These are phyloP conservation scores for Dictyostelium capitatum DNA, from an alignment of 78 protist species.

Conservation along the genomic window DNA sequence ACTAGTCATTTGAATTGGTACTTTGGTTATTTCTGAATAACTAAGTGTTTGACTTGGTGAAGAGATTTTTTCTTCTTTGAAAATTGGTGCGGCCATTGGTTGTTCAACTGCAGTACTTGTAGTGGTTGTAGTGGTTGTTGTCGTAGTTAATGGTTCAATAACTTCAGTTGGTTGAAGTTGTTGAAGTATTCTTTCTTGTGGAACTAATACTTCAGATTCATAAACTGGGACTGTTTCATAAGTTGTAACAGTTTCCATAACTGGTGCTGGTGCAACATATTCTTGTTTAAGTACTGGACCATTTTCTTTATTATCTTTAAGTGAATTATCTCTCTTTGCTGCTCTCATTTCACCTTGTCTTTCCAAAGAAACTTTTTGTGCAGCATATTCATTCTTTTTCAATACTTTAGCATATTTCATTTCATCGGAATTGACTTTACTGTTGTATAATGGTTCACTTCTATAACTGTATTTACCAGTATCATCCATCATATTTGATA, in stretches of 20 bases:
- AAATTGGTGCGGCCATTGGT: constrained; percentile 2
- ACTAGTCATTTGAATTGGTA: neutral
- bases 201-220: neutral
- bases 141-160: neutral
- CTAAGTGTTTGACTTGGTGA: neutral
- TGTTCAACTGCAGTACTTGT: neutral
- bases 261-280: neutral
- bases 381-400: neutral
- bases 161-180: no score
- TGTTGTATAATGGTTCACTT: neutral
- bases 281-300: neutral
- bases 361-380: neutral
- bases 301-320: neutral
- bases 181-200: neutral
- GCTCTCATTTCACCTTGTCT: constrained; percentile 4
- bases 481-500: neutral
- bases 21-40: neutral
- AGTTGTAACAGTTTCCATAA: neutral
- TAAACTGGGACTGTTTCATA: neutral
- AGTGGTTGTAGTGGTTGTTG: constrained; percentile 11
- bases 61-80: neutral
- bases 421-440: neutral
- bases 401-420: neutral
- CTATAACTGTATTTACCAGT: neutral
- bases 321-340: neutral